Evolutionary conservation across 805 yeast species (phyloP).

Genomic region (Cyberlindnera euphorbiae): DNA sequence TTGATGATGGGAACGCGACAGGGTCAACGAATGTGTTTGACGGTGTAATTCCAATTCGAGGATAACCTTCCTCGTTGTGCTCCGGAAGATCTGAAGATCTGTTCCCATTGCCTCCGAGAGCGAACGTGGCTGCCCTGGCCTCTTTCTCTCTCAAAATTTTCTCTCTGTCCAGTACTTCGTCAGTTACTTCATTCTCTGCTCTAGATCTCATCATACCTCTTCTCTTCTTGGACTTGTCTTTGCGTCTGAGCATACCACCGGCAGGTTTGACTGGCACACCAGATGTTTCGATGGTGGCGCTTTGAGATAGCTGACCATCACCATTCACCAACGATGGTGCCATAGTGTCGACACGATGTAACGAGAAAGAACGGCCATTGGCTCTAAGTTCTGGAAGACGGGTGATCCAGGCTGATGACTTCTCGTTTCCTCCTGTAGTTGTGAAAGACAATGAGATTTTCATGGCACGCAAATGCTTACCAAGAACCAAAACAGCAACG

Average conservation of each 20-base stretch:
- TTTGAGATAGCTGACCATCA: slow-evolving; percentile 25
- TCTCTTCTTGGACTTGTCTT: slow-evolving; percentile 29
- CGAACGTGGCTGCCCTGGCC: slow-evolving; percentile 40
- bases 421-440: slow-evolving; percentile 49
- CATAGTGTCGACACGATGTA: slow-evolving; percentile 75
- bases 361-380: slow-evolving; percentile 69
- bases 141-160: slow-evolving; percentile 36
- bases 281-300: slow-evolving; percentile 52
- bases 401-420: slow-evolving; percentile 70
- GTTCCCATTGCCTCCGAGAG: slow-evolving; percentile 28
- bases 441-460: slow-evolving; percentile 75
- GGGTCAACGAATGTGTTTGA: slow-evolving; percentile 13
- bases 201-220: slow-evolving; percentile 28
- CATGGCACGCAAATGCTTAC: slow-evolving; percentile 86
- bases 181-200: slow-evolving; percentile 1
- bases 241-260: slow-evolving; percentile 63
- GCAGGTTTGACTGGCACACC: slow-evolving; percentile 66
- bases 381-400: slow-evolving; percentile 67
- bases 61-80: slow-evolving; percentile 17
- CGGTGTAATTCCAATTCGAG: slow-evolving; percentile 23
- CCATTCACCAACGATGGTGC: slow-evolving; percentile 29
- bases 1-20: slow-evolving; percentile 11
- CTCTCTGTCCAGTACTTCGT: slow-evolving; percentile 28
- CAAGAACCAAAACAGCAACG: slow-evolving; percentile 57
- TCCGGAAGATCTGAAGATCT: slow-evolving; percentile 15